Conservation (phyloP, 2,329 filamentous ascomycete species). For the Coniella vitis region DNA sequence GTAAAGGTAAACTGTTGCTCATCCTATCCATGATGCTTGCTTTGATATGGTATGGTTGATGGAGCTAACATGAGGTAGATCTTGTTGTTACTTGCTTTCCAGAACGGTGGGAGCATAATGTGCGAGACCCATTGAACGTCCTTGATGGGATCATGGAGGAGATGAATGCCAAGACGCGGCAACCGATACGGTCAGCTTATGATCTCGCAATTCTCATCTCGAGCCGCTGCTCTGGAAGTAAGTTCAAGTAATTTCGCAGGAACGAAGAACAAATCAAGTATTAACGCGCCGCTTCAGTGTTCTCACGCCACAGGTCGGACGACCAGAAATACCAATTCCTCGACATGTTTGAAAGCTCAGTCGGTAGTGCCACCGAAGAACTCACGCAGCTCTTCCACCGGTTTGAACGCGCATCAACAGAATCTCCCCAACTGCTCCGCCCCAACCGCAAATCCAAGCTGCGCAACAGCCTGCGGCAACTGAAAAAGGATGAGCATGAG, state of each 20-base stretch:
- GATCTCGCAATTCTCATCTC: slow-evolving; percentile 58
- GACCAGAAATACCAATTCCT: slow-evolving; percentile 58
- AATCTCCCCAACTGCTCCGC: slow-evolving; percentile 48
- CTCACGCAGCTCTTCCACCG: slow-evolving; percentile 53
- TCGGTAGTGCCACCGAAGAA: slow-evolving; percentile 45
- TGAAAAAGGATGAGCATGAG: slow-evolving; percentile 21
- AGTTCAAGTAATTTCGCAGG: neutral
- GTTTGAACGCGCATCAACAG: slow-evolving; percentile 52
- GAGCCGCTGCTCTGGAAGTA: slow-evolving; percentile 46
- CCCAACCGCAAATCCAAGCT: slow-evolving; percentile 9
- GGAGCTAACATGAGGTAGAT: slow-evolving; percentile 28
- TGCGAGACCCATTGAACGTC: slow-evolving; percentile 56
- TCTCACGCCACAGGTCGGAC: slow-evolving; percentile 50
- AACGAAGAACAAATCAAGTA: neutral
- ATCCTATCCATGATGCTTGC: too few relatives aligned
- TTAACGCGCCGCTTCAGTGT: slow-evolving; percentile 27
- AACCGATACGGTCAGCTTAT: slow-evolving; percentile 53
- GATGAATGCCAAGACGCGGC: slow-evolving; percentile 56
- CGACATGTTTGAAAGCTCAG: slow-evolving; percentile 61
- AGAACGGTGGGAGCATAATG: slow-evolving; percentile 52
- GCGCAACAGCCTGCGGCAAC: slow-evolving; percentile 26
- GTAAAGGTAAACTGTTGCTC: slow-evolving; percentile 26
- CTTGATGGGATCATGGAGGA: slow-evolving; percentile 58
- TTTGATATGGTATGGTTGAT: too few relatives aligned
- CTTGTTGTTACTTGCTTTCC: slow-evolving; percentile 55